Evolutionary conservation across 257 asterid genomes (phyloP), one percentile per base, ranked within the genome.

Genomic region (Osmanthus fragrans): DNA sequence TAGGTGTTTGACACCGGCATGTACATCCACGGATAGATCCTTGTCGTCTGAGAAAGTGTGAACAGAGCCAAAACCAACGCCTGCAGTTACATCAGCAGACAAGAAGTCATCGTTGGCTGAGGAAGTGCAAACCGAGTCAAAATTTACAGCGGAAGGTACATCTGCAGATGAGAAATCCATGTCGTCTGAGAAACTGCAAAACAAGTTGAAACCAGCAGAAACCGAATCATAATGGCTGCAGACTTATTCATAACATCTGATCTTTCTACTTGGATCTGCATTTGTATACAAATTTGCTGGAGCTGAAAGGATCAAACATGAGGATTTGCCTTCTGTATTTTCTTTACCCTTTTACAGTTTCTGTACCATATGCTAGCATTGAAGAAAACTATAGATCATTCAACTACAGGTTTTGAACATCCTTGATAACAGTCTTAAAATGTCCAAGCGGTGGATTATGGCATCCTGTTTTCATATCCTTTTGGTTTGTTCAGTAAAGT

Each of bases 1-100:
- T 63, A 65, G 90, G 82, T 89, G n/a, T n/a, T n/a, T n/a, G n/a
- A n/a, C n/a, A n/a, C n/a, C n/a, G 32, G 2, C 32, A 30, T 30
- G 32, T 13, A 66, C 70, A 19, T 49, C 73, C 27, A 64, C 78
- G 11, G 63, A 82, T 25, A 80, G 76, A 5, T 78, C 86, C 39
- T 70, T 71, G 0, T 73, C 45, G 2, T 11, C 77, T 34, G 73
- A 42, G 19, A 85, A 81, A 56, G 12, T n/a, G 27, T 30, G n/a
- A 21, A 19, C 27, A 13, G 29, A 56, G 65, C n/a, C 65, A 56
- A n/a, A 56, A 56, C 11, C 6, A 5, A n/a, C 29, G 1, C 12
- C 9, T 1, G 25, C 25, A 18, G 25, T 9, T 54, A 54, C 64
- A 5, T 18, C 25, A 18, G 64, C 63, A 54, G 64, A 54, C 4